Evolutionary conservation across 176 grass and related monocot species (phyloP).

Genomic region (Rhynchospora pubera): DNA sequence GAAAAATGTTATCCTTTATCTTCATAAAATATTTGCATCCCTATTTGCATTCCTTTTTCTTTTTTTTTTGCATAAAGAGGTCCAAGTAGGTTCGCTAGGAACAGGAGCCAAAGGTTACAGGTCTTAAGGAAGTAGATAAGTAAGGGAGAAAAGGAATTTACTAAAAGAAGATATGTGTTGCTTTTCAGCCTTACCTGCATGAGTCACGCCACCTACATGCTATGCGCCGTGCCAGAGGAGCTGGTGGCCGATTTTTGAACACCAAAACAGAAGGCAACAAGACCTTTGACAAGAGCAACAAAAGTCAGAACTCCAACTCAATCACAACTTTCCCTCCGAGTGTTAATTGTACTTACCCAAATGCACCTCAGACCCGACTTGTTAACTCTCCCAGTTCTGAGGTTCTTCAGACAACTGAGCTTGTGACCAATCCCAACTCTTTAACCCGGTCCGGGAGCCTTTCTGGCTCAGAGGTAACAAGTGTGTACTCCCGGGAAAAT

Average conservation of each 20-base stretch:
- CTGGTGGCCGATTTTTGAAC: constrained; percentile 91
- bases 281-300: neutral
- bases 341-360: neutral
- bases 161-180: neutral
- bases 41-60: neutral
- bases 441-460: constrained; percentile 34
- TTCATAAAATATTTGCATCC: neutral
- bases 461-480: constrained; percentile 67
- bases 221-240: constrained; percentile 67
- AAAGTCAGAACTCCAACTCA: constrained; percentile 4
- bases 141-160: neutral
- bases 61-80: neutral
- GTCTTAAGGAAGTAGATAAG: neutral
- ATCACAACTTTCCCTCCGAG: neutral
- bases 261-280: constrained; percentile 44
- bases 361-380: neutral
- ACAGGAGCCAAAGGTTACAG: neutral
- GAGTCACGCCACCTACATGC: constrained; percentile 90
- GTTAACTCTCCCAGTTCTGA: constrained; percentile 42
- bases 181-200: constrained; percentile 67
- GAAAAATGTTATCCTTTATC: neutral
- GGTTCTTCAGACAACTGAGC: constrained; percentile 54
- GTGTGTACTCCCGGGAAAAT: constrained; percentile 40
- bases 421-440: constrained; percentile 36
- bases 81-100: neutral